Evolutionary conservation across 208 protist species (phyloP).

Genomic region (Crithidia bombi): DNA sequence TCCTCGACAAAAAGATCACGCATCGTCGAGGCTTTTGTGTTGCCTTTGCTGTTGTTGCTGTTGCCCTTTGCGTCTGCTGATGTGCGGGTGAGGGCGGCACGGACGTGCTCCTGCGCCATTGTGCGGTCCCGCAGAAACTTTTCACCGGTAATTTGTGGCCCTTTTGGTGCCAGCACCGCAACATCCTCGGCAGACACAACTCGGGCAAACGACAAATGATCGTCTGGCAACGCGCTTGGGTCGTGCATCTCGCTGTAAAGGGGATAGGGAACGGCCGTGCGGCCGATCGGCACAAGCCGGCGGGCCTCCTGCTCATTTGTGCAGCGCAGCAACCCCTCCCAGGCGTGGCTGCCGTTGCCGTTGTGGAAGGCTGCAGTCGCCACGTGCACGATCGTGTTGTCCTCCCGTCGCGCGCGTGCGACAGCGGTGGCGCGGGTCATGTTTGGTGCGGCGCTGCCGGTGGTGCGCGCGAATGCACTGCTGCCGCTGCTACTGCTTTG

Average conservation of each 20-base stretch:
- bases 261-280: conserved; percentile 67
- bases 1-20: not conserved
- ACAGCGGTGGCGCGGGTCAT: conserved; percentile 42
- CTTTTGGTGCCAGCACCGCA: not conserved
- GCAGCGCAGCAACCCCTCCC: conserved; percentile 67
- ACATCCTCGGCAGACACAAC: conserved; percentile 45
- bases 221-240: conserved; percentile 32
- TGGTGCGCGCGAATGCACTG: not conserved
- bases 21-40: not conserved
- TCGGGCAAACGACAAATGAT: conserved; percentile 57
- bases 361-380: conserved; percentile 34
- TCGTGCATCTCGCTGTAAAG: conserved; percentile 65
- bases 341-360: conserved; percentile 36
- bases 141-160: not conserved
- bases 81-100: conserved; percentile 6
- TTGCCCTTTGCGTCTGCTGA: not conserved
- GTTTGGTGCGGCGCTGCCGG: conserved; percentile 30
- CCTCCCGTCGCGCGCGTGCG: conserved; percentile 58
- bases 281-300: conserved; percentile 71
- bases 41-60: not conserved
- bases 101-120: conserved; percentile 21
- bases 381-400: conserved; percentile 53
- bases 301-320: conserved; percentile 31
- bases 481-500: not conserved
- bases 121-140: conserved; percentile 13